Evolutionary conservation across 768 basidiomycete species (phyloP).

Genomic region (Tricholoma sp.): DNA sequence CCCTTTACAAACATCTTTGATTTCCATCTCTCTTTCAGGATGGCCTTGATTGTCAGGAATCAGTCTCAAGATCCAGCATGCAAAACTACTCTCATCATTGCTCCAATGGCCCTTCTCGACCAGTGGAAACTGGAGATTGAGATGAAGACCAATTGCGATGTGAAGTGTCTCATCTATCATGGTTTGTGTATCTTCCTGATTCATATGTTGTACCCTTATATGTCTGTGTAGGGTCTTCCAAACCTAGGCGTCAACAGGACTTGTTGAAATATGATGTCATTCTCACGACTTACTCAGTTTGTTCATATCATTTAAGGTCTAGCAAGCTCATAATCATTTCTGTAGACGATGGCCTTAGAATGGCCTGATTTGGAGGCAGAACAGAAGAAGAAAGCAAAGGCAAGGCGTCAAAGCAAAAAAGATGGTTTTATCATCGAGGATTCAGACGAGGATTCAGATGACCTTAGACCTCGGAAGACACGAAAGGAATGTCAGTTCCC

Average conservation of each 20-base stretch:
- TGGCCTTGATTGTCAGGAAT: slow-evolving; percentile 56
- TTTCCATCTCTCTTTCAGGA: slow-evolving; percentile 29
- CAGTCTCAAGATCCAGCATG: slow-evolving; percentile 39
- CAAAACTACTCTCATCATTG: slow-evolving; percentile 66
- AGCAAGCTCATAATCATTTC: background rate
- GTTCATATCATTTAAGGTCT: slow-evolving; percentile 4
- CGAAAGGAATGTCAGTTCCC: slow-evolving; percentile 25
- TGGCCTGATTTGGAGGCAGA: slow-evolving; percentile 54
- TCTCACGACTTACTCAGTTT: slow-evolving; percentile 48
- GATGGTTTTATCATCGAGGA: slow-evolving; percentile 30
- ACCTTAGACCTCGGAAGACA: slow-evolving; percentile 21
- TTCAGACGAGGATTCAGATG: slow-evolving; percentile 28
- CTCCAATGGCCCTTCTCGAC: slow-evolving; percentile 58
- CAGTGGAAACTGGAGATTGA: slow-evolving; percentile 66
- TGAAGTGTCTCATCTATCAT: slow-evolving; percentile 60
- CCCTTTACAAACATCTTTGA: background rate
- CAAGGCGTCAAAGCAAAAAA: slow-evolving; percentile 19
- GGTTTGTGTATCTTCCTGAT: slow-evolving; percentile 24
- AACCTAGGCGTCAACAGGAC: slow-evolving; percentile 40
- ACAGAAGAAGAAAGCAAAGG: slow-evolving; percentile 40
- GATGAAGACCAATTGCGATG: slow-evolving; percentile 43
- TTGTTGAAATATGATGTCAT: slow-evolving; percentile 58
- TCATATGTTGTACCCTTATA: background rate
- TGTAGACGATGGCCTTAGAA: slow-evolving; percentile 51
- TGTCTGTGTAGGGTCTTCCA: slow-evolving; percentile 34